Evolutionary conservation across 768 basidiomycete species (phyloP).

Genomic region (Kwoniella sp.): DNA sequence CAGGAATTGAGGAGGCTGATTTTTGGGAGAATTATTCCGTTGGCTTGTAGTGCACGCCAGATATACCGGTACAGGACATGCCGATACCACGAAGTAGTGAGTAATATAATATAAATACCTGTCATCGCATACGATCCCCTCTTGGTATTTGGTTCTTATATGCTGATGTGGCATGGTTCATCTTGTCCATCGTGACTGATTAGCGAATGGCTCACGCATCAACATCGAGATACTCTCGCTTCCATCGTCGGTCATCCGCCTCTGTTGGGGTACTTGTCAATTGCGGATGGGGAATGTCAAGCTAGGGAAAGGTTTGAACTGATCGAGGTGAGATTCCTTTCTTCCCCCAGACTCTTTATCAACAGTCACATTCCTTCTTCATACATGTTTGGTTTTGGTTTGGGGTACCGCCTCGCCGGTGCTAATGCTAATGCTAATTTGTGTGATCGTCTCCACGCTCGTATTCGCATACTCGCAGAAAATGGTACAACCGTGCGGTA

Average conservation of each 20-base stretch:
- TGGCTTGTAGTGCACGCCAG: conserved; percentile 83
- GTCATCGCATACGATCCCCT: too few species aligned
- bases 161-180: neutral
- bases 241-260: conserved; percentile 90
- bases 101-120: conserved; percentile 56
- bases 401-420: too few species aligned
- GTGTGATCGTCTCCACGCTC: neutral
- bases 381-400: too few species aligned
- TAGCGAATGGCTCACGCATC: conserved; percentile 97
- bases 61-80: conserved; percentile 95
- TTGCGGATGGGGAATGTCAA: conserved; percentile 91
- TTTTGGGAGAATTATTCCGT: too few species aligned
- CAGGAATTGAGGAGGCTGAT: too few species aligned
- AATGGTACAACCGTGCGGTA: conserved; percentile 93
- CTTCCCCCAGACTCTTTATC: too few species aligned
- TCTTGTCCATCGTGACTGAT: neutral
- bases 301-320: conserved; percentile 90
- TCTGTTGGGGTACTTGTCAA: conserved; percentile 79
- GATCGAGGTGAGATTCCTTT: conserved; percentile 72
- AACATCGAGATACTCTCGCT: conserved; percentile 91
- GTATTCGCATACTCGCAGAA: conserved; percentile 65
- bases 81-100: conserved; percentile 93
- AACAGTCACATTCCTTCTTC: too few species aligned
- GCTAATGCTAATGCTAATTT: neutral
- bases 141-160: too few species aligned